phyloP scores from a whole-genome alignment of 192 early-diverging fungal species.

The Cladochytrium replicatum region DNA sequence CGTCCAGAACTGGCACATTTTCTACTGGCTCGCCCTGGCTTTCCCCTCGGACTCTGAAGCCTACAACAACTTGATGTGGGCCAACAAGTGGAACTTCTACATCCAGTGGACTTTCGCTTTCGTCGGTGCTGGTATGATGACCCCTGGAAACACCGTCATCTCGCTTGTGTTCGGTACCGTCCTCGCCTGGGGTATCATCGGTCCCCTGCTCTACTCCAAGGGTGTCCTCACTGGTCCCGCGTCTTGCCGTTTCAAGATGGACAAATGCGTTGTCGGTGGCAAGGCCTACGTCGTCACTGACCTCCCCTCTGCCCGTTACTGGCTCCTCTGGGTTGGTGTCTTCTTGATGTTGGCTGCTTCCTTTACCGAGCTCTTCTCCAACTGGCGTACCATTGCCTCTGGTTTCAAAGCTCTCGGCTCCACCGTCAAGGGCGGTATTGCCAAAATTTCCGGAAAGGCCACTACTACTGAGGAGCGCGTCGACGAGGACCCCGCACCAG shows the following conservation, averaged over 20 bases:
- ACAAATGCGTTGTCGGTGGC: neutral
- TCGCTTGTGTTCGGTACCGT: constrained; percentile 45
- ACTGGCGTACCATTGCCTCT: constrained; percentile 30
- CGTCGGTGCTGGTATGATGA: constrained; percentile 55
- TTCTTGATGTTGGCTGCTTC: constrained; percentile 53
- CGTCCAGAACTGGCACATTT: constrained; percentile 18
- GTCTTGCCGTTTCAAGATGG: neutral
- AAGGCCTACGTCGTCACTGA: constrained; percentile 2
- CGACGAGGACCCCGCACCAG: constrained; percentile 32
- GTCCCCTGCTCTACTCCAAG: constrained; percentile 36
- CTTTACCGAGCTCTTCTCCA: constrained; percentile 47
- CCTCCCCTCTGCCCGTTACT: constrained; percentile 44
- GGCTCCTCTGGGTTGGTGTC: constrained; percentile 64
- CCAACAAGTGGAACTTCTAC: constrained; percentile 15
- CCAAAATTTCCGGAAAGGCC: constrained; percentile 4
- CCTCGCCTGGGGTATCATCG: constrained; percentile 47
- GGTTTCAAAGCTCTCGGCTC: constrained; percentile 28
- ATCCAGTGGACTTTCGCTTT: constrained; percentile 43
- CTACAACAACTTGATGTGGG: no score
- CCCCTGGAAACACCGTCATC: constrained; percentile 38
- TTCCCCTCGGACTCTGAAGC: neutral
- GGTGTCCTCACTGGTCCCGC: constrained; percentile 4
- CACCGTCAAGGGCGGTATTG: constrained; percentile 5
- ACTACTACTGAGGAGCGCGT: neutral
- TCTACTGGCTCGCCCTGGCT: constrained; percentile 13